Conservation (phyloP, 225 moss, liverwort and hornwort species). For the Pseudisothecium myosuroides region DNA sequence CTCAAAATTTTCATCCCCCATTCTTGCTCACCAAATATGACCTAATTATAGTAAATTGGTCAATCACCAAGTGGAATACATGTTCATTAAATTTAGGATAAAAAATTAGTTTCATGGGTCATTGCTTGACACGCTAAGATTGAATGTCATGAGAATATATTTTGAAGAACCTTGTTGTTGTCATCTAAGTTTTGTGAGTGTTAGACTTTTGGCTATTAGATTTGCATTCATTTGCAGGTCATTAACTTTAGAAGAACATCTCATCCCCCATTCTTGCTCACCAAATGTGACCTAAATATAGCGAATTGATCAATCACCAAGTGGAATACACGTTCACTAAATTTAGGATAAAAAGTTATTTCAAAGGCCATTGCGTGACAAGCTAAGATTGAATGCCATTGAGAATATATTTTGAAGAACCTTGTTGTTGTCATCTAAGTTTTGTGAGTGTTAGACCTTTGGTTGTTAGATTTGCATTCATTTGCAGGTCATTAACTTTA, state of each 20-base stretch:
- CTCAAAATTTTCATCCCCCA: no score
- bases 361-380: neutral
- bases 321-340: neutral
- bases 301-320: neutral
- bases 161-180: neutral
- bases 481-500: rapidly evolving
- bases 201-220: neutral
- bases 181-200: neutral
- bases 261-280: no score
- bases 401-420: neutral
- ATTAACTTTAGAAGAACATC: no score
- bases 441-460: neutral
- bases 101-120: neutral
- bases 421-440: neutral
- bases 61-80: neutral
- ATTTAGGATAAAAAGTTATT: neutral
- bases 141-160: neutral
- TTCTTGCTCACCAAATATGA: neutral
- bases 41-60: neutral
- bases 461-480: neutral
- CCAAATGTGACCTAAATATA: neutral
- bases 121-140: neutral
- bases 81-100: neutral
- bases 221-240: no score
- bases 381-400: rapidly evolving